Evolutionary conservation across 1,284 basidiomycete species (phyloP), one percentile per base, ranked within the genome.

Genomic region (Trichosporon coremiiforme): DNA sequence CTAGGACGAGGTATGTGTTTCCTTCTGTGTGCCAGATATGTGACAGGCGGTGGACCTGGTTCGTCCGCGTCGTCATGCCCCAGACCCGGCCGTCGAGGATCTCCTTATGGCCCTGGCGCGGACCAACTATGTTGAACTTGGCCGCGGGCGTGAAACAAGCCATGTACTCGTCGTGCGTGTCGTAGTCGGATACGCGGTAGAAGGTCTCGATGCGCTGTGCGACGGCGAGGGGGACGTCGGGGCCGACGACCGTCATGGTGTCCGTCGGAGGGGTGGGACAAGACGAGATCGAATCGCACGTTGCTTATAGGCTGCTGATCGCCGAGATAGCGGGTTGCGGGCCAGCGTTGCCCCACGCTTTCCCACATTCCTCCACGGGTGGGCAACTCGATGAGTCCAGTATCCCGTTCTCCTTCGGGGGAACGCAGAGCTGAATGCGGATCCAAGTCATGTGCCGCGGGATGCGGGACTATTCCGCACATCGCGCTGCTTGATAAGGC

Each of bases 101-200:
- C 50, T 53, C 20, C 20, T 53, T 17, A 20, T 53, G 50, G 20
- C 50, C 50, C 20, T 53, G 50, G 20, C 50, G 22, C 50, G 50
- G 50, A 17, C 6, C 22, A 8, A 53, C 22, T 6, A 53, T 53
- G 50, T 53, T 53, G 50, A 53, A 53, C 50, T 53, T 53, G 50
- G 50, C 50, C 20, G 22, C 50, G 2, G 50, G 50, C 50, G 50
- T 25, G 22, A 53, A 53, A 17, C 50, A 53, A 2, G 20, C 50
- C 20, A 53, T 53, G 50, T 53, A 53, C 50, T 53, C 50, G 50
- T 53, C 50, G 20, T 53, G 50, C 50, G 50, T 53, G 50, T 53
- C 50, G 20, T 25, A 53, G 50, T 53, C 50, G 50, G 50, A 53
- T 8, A 53, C 50, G 7, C 5, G 20, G 50, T 53, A 53, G 20